A percentile compares a stretch with the other conserved stretches of the same genome.
Evolutionary conservation across 2,329 filamentous ascomycete genomes (phyloP).

Genomic region (Kalaharituber pfeilii): DNA sequence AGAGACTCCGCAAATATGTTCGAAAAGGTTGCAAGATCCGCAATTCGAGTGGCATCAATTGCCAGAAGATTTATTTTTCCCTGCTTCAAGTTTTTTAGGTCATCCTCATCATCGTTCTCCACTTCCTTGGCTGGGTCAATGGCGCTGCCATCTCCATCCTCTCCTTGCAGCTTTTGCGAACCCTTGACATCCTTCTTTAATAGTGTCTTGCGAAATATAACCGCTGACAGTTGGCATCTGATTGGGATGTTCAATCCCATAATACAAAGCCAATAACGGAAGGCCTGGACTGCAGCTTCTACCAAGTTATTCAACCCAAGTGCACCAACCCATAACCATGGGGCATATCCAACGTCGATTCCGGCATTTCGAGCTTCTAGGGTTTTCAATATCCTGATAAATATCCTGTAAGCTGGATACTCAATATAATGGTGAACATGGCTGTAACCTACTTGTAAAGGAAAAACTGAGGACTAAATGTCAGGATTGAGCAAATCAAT

Average conservation of each 20-base stretch:
- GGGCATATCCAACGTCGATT: conserved; percentile 33
- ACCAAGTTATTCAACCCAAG: conserved; percentile 30
- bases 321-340: conserved; percentile 51
- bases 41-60: conserved; percentile 53
- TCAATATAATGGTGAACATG: not conserved
- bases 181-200: conserved; percentile 60
- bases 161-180: conserved; percentile 32
- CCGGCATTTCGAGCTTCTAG: conserved; percentile 40
- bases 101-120: conserved; percentile 33
- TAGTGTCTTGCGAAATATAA: conserved; percentile 63
- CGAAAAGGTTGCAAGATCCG: conserved; percentile 50
- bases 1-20: conserved; percentile 45
- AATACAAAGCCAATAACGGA: conserved; percentile 15
- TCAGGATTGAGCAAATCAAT: conserved; percentile 38
- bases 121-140: conserved; percentile 17
- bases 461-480: conserved; percentile 52
- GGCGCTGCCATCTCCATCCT: conserved; percentile 20
- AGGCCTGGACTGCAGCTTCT: conserved; percentile 8
- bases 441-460: conserved; percentile 34
- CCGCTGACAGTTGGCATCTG: conserved; percentile 49
- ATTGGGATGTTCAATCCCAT: conserved; percentile 43
- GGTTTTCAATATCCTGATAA: conserved; percentile 37
- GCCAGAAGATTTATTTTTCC: conserved; percentile 61
- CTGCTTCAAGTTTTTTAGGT: conserved; percentile 44
- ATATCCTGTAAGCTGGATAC: not conserved